phyloP scores from a whole-genome alignment of 495 filamentous ascomycete genomes.

The Alectoria sarmentosa region DNA sequence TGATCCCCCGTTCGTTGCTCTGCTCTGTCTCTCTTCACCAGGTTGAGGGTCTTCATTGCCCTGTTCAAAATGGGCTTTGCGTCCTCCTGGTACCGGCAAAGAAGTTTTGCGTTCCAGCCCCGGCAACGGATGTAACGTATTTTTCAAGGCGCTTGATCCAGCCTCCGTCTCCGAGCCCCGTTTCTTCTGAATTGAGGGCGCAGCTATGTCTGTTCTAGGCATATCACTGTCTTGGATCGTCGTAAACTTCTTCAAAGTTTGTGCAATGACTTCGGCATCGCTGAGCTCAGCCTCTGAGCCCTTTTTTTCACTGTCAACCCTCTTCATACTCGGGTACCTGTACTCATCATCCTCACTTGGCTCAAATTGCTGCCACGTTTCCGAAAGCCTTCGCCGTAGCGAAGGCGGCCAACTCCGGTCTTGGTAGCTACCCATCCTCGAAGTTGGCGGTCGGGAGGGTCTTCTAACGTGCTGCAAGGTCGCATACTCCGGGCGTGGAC shows the following conservation, averaged over 20 bases:
- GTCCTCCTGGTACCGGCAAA: background rate
- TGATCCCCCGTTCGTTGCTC: background rate
- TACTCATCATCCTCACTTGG: background rate
- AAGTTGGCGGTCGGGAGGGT: background rate
- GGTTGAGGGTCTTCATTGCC: background rate
- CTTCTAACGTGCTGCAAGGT: background rate
- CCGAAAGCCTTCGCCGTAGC: constrained; percentile 6
- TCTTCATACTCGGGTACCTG: background rate
- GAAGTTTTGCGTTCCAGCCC: background rate
- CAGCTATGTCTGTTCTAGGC: background rate
- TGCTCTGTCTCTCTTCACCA: background rate
- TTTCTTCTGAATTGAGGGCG: background rate
- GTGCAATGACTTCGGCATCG: constrained; percentile 1
- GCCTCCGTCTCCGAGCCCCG: background rate
- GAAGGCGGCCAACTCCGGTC: constrained; percentile 1
- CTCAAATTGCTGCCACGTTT: background rate
- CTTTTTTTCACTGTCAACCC: background rate
- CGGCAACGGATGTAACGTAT: background rate
- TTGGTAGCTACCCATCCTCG: background rate
- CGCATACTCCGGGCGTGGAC: background rate
- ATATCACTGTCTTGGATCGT: constrained; percentile 4
- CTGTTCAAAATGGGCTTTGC: background rate
- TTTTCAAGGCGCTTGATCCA: background rate
- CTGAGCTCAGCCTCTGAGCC: background rate
- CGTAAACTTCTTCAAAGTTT: background rate